Base-by-base conservation (phyloP, 805 yeast genomes). In the Candida pini region DNA sequence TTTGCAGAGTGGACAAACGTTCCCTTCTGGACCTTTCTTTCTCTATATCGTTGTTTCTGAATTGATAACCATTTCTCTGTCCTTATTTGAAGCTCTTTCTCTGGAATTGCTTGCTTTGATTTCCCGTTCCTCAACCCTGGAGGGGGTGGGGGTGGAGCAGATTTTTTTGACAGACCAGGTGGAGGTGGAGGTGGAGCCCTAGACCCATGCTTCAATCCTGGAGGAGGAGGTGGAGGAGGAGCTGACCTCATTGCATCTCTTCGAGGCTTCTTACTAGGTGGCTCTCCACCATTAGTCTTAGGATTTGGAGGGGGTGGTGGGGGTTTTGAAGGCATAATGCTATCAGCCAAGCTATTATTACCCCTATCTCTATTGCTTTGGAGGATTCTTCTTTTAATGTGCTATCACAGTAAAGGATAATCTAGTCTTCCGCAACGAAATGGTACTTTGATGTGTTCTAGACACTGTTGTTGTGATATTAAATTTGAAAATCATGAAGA, bases 1-100 rank as follows among this genome's bases (percentile, higher is more conserved):
- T 84, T 84, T 9, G 69, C 70, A 0, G 82, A 69, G 31, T 71
- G 76, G 9, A 77, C 76, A 28, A 64, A 62, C 10, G 80, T 69
- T 23, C 73, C 65, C 38, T 55, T 48, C 38, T 51, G 47, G 34
- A 54, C 35, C 33, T 53, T 40, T 15, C 49, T 35, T 37, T 62
- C 65, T 14, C 66, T 59, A 53, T 69, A 81, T 39, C 83, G 61
- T 27, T 53, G 56, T 50, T 81, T 82, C 46, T 83, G 95, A 2
- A 72, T 30, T 35, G 68, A 73, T 8, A 69, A 62, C 94, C 92
- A 84, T 45, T 69, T 66, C 38, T 66, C 61, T 40, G 73, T 70
- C 35, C 74, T 63, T 17, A 57, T 51, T 19, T 66, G 64, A 5
- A 77, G 50, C 34, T 38, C 46, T 19, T 43, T 43, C 34, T 39